Conservation (phyloP, 257 asterid species). For the Przewalskia tangutica region DNA sequence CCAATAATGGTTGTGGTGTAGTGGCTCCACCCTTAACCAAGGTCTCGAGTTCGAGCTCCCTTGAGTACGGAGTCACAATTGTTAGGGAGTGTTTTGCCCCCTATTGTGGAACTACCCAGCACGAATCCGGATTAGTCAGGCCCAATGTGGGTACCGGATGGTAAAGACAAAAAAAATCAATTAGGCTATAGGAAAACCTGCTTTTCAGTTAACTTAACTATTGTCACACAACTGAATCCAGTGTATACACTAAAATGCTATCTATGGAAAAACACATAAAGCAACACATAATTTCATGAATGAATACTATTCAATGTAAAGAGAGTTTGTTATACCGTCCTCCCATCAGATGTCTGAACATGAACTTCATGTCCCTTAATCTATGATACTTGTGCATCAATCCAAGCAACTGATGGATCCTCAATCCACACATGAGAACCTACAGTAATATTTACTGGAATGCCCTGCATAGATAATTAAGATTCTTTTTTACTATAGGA, state of each 20-base stretch:
- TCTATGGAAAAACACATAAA: background rate
- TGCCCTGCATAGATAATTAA: conserved; percentile 55
- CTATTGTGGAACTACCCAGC: too few relatives aligned
- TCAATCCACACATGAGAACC: conserved; percentile 96
- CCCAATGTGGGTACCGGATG: too few relatives aligned
- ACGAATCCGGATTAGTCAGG: too few relatives aligned
- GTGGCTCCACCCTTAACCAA: too few relatives aligned
- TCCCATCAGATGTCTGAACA: conserved; percentile 53
- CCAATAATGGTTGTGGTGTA: too few relatives aligned
- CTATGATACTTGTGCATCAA: conserved; percentile 65
- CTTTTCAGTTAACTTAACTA: background rate
- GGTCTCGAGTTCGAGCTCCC: too few relatives aligned
- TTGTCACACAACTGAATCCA: background rate
- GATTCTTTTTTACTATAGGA: background rate
- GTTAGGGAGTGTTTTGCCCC: too few relatives aligned
- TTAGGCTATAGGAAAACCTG: background rate
- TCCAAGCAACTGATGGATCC: conserved; percentile 70
- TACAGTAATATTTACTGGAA: conserved; percentile 68
- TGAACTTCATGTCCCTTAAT: conserved; percentile 66
- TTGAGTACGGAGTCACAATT: too few relatives aligned
- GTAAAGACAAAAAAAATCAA: too few relatives aligned
- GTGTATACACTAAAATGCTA: background rate
- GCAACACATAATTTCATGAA: background rate
- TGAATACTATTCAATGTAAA: background rate
- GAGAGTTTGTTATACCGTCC: conserved; percentile 38